Evolutionary conservation across 1,284 basidiomycete genomes (phyloP).

Genomic region (Rhodotorula sp.): DNA sequence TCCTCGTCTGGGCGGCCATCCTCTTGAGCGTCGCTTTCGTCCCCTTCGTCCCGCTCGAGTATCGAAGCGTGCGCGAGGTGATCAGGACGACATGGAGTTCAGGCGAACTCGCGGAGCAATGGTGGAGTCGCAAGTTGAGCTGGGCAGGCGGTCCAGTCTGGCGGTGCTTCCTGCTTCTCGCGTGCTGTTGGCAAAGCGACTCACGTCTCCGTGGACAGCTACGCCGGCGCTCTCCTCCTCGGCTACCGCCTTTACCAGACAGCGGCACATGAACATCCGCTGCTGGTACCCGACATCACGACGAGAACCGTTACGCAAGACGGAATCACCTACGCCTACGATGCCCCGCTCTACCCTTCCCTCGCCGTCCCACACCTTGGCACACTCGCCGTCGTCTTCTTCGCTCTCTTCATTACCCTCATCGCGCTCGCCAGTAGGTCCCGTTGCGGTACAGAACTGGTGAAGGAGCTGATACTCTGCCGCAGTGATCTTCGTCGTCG

Average conservation of each 20-base stretch:
- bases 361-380: slow-evolving; percentile 13
- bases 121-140: slow-evolving; percentile 29
- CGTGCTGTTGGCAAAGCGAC: rapidly evolving
- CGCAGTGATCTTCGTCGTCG: slow-evolving; percentile 24
- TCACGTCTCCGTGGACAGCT: not conserved
- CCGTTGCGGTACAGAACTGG: rapidly evolving
- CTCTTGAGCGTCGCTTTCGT: slow-evolving; percentile 28
- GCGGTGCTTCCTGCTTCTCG: slow-evolving; percentile 1
- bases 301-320: not conserved
- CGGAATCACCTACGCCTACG: not conserved
- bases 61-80: slow-evolving; percentile 10
- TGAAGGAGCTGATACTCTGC: too few relatives aligned
- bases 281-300: slow-evolving; percentile 1
- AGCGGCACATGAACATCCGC: slow-evolving; percentile 5
- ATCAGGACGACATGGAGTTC: not conserved
- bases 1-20: slow-evolving; percentile 24
- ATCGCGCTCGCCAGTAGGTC: slow-evolving; percentile 31
- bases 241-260: slow-evolving; percentile 16
- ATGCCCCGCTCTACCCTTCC: slow-evolving; percentile 7
- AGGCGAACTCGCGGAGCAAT: not conserved
- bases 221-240: slow-evolving; percentile 17
- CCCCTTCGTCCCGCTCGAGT: slow-evolving; percentile 20
- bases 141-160: slow-evolving; percentile 36
- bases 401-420: slow-evolving; percentile 8
- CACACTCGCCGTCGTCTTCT: slow-evolving; percentile 20